A percentile compares a stretch with the other conserved stretches of the same genome.
Evolutionary conservation across 2,329 filamentous ascomycete species (phyloP).

Genomic region (Trichoderma aggressivum): DNA sequence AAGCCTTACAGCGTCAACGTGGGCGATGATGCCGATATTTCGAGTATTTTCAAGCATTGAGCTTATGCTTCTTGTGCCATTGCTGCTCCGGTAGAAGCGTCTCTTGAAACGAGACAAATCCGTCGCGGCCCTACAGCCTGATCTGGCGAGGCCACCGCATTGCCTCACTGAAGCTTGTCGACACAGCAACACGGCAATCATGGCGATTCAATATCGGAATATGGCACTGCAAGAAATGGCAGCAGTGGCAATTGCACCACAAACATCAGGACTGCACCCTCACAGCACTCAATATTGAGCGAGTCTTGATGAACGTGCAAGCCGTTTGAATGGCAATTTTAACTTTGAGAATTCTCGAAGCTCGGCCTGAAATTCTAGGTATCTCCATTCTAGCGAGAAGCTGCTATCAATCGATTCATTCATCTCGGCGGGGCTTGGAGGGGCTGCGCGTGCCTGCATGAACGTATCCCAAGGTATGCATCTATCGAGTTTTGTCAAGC

Average conservation of each 20-base stretch:
- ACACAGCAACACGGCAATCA: slow-evolving; percentile 20
- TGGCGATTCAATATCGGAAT: slow-evolving; percentile 1
- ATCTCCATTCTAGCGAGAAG: neutral
- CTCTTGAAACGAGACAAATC: neutral
- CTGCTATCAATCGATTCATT: neutral
- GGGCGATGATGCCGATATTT: slow-evolving; percentile 97
- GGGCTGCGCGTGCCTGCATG: neutral
- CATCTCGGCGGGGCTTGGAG: neutral
- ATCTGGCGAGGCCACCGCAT: neutral
- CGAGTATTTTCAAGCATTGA: slow-evolving; percentile 55
- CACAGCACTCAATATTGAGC: neutral
- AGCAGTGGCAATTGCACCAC: neutral
- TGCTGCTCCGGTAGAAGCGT: neutral
- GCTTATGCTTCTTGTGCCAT: neutral
- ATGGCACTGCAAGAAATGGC: neutral
- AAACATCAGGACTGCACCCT: neutral
- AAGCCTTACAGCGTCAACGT: slow-evolving; percentile 77
- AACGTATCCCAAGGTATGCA: neutral
- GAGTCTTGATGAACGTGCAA: neutral
- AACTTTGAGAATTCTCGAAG: neutral
- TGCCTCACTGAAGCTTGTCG: slow-evolving; percentile 13
- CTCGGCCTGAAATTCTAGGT: slow-evolving; percentile 2
- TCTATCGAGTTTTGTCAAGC: neutral
- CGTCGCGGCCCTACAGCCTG: neutral
- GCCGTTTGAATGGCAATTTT: neutral